Percentiles rank a stretch among this genome's conserved stretches.
Conservation (phyloP, 495 filamentous ascomycete species). For the Astrothelium macrocarpum region DNA sequence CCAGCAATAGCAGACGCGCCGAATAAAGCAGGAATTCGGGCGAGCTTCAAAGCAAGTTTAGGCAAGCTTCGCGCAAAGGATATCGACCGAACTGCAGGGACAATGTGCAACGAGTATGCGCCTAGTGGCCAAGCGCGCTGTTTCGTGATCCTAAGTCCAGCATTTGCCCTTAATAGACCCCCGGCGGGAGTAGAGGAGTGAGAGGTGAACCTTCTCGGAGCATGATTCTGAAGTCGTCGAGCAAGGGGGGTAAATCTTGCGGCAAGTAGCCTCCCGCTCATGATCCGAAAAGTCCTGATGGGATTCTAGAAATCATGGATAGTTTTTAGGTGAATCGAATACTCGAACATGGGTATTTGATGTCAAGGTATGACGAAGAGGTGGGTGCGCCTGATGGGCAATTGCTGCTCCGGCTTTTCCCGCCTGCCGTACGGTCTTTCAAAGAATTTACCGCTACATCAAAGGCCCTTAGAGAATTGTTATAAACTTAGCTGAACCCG, state of each 20-base stretch:
- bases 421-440: not conserved
- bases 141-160: slow-evolving; percentile 46
- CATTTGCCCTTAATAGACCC: slow-evolving; percentile 58
- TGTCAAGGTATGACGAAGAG: not conserved
- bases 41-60: slow-evolving; percentile 77
- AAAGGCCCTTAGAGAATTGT: too few relatives aligned
- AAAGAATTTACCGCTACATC: too few relatives aligned
- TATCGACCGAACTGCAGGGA: slow-evolving; percentile 70
- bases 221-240: slow-evolving; percentile 42
- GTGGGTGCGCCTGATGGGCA: not conserved
- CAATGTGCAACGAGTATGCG: slow-evolving; percentile 69
- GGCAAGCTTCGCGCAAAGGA: slow-evolving; percentile 84
- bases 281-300: slow-evolving; percentile 31
- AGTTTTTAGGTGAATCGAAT: not conserved
- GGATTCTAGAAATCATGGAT: not conserved
- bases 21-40: slow-evolving; percentile 79
- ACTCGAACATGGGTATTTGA: not conserved
- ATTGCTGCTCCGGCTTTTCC: not conserved
- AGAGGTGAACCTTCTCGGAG: slow-evolving; percentile 57
- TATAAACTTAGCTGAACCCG: too few relatives aligned
- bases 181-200: slow-evolving; percentile 52
- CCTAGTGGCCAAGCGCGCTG: slow-evolving; percentile 65
- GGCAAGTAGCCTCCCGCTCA: slow-evolving; percentile 78
- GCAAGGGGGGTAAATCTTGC: slow-evolving; percentile 53
- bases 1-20: slow-evolving; percentile 80